Evolutionary conservation across 345 rosid species (phyloP).

Genomic region (Bruguiera parviflora): DNA sequence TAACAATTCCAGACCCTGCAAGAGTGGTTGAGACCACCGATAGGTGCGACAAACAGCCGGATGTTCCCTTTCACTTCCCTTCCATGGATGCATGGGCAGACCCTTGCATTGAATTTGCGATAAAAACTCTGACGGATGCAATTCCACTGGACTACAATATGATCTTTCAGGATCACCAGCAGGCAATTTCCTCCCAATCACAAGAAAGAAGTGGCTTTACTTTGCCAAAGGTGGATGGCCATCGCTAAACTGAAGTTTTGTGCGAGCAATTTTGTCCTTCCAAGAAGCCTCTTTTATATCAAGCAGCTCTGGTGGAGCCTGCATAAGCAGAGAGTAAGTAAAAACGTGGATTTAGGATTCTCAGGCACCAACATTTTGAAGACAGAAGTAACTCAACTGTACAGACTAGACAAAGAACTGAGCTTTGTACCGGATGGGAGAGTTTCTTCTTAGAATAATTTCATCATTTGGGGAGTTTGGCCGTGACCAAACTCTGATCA

Average conservation of each 20-base stretch:
- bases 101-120: conserved; percentile 93
- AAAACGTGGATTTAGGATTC: conserved; percentile 22
- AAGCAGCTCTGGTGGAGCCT: conserved; percentile 22
- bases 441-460: conserved; percentile 8
- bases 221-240: conserved; percentile 31
- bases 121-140: conserved; percentile 78
- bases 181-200: conserved; percentile 30
- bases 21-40: conserved; percentile 15
- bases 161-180: conserved; percentile 37
- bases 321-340: conserved; percentile 11
- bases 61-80: conserved; percentile 31
- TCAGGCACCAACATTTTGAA: conserved; percentile 18
- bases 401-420: conserved; percentile 28
- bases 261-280: conserved; percentile 38
- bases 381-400: conserved; percentile 31
- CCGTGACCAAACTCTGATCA: too few species aligned
- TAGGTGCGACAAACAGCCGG: conserved; percentile 22
- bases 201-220: conserved; percentile 32
- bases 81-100: conserved; percentile 62
- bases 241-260: conserved; percentile 33
- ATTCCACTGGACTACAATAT: conserved; percentile 56
- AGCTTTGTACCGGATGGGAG: conserved; percentile 10
- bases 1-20: conserved; percentile 16
- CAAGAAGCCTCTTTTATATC: conserved; percentile 27
- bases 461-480: neutral